Conservation (phyloP, 306 rosid genomes). For the Vigna mungo region DNA sequence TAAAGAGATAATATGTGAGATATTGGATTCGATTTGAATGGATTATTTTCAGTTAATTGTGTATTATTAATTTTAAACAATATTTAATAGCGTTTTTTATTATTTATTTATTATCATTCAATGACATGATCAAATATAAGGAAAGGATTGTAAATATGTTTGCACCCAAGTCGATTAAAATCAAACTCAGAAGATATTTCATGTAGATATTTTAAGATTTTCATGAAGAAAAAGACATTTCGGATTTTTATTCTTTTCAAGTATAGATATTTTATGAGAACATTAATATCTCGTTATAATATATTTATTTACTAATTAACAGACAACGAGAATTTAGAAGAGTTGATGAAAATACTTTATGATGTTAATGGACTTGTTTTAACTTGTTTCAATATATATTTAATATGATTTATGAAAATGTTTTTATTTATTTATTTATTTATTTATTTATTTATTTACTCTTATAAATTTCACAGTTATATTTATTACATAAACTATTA, state of each 20-base stretch:
- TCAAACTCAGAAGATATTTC: not conserved
- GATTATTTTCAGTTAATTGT: not conserved
- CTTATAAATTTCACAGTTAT: no score
- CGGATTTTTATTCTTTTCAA: not conserved
- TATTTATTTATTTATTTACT: no score
- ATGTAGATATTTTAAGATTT: constrained; percentile 8
- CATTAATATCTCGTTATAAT: not conserved
- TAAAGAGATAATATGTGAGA: not conserved
- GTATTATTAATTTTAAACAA: not conserved
- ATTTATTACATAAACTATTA: not conserved
- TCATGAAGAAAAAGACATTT: constrained; percentile 6
- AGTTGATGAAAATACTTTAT: not conserved
- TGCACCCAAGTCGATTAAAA: not conserved
- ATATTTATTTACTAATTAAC: no score
- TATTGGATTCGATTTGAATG: not conserved
- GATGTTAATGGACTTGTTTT: not conserved
- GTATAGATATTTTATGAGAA: constrained; percentile 6
- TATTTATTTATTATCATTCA: no score
- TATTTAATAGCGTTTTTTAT: not conserved
- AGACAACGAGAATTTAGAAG: no score
- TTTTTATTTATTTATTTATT: no score
- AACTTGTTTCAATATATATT: not conserved
- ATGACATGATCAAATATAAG: not conserved
- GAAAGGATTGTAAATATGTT: not conserved
- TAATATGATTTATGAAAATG: not conserved